phyloP scores from a whole-genome alignment of 2,329 filamentous ascomycete genomes.

The Claviceps citrina region DNA sequence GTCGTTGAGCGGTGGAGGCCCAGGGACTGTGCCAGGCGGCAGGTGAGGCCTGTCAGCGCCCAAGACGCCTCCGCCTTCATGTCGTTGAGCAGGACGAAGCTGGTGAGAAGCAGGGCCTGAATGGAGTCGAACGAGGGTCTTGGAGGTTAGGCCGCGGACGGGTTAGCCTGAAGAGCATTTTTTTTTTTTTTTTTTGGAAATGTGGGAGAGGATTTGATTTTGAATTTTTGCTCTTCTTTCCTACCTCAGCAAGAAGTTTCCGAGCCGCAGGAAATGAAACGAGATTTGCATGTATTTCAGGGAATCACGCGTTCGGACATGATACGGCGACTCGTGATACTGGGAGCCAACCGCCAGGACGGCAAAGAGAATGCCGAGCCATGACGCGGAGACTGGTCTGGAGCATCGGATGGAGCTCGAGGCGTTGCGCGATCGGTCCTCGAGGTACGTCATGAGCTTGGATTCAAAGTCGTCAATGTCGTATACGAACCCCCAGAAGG shows the following conservation, averaged over 20 bases:
- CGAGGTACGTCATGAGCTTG: conserved; percentile 48
- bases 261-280: conserved; percentile 47
- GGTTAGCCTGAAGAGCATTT: too few species aligned
- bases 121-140: conserved; percentile 51
- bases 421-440: conserved; percentile 44
- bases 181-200: too few species aligned
- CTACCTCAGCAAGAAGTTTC: conserved; percentile 41
- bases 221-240: too few species aligned
- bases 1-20: conserved; percentile 38
- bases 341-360: conserved; percentile 51
- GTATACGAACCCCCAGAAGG: conserved; percentile 53
- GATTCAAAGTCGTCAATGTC: conserved; percentile 51
- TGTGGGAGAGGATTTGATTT: too few species aligned
- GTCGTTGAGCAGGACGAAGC: conserved; percentile 50
- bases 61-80: conserved; percentile 57
- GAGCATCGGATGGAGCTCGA: conserved; percentile 29
- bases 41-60: conserved; percentile 48
- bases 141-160: not conserved
- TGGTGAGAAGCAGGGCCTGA: conserved; percentile 45
- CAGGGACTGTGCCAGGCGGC: conserved; percentile 48
- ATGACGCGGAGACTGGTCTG: conserved; percentile 44
- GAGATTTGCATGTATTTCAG: conserved; percentile 49
- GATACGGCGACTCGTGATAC: conserved; percentile 49
- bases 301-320: conserved; percentile 41
- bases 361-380: conserved; percentile 50